Evolutionary conservation across 306 rosid species (phyloP).

Genomic region (Vigna reflexopilosa): DNA sequence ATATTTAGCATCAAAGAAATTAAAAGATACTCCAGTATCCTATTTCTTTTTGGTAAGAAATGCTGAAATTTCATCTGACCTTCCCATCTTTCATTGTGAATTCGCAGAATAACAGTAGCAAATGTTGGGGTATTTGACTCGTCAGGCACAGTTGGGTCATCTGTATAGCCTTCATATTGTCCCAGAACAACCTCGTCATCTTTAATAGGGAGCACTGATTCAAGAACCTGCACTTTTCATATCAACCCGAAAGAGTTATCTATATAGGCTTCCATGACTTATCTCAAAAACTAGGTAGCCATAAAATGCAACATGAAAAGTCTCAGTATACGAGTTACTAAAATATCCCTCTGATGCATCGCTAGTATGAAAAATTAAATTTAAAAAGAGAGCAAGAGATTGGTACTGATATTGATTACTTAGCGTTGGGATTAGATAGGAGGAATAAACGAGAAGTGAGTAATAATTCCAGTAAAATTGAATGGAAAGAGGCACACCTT

Average conservation of each 20-base stretch:
- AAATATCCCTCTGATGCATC: slow-evolving; percentile 12
- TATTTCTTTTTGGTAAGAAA: background rate
- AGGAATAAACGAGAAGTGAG: slow-evolving; percentile 6
- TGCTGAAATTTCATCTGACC: slow-evolving; percentile 47
- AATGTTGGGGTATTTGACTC: slow-evolving; percentile 90
- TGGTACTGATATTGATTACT: background rate
- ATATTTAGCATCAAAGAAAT: slow-evolving; percentile 8
- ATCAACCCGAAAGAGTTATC: slow-evolving; percentile 26
- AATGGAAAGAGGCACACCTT: slow-evolving; percentile 58
- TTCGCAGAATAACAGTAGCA: slow-evolving; percentile 77
- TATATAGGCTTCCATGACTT: slow-evolving; percentile 15
- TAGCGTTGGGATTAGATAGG: background rate
- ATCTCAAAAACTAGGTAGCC: slow-evolving; percentile 26
- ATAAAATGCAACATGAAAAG: slow-evolving; percentile 24
- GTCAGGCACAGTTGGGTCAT: slow-evolving; percentile 89
- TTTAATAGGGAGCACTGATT: slow-evolving; percentile 77
- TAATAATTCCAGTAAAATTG: background rate
- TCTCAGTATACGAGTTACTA: background rate
- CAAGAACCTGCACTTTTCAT: slow-evolving; percentile 72
- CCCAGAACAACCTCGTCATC: slow-evolving; percentile 92
- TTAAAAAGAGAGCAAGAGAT: background rate
- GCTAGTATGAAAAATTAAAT: slow-evolving; percentile 2
- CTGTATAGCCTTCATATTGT: slow-evolving; percentile 88
- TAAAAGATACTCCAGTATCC: background rate
- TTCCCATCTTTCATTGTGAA: slow-evolving; percentile 96